Evolutionary conservation across 2,329 filamentous ascomycete genomes (phyloP).

Genomic region (Aschersonia sp.): DNA sequence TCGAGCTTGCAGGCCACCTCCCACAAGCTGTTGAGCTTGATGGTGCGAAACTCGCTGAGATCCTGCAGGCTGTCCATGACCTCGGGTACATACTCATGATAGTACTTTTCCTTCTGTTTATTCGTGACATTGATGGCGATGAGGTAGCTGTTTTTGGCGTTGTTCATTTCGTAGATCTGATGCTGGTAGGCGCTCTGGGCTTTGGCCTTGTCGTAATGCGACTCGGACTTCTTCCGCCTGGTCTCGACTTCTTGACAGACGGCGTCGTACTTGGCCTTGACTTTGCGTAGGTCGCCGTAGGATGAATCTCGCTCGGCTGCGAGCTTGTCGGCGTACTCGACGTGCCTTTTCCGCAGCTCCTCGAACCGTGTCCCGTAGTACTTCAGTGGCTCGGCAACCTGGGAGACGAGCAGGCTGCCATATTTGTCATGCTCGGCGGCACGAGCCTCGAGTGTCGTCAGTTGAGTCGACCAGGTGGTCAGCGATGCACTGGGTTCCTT

Average conservation of each 20-base stretch:
- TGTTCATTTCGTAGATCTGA: constrained; percentile 89
- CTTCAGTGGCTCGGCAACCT: constrained; percentile 79
- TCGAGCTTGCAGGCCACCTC: constrained; percentile 66
- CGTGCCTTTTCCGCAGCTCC: constrained; percentile 81
- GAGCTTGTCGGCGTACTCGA: constrained; percentile 75
- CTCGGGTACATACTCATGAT: constrained; percentile 91
- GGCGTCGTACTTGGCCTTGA: constrained; percentile 83
- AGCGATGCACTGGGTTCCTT: constrained; percentile 56
- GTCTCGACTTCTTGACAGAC: constrained; percentile 91
- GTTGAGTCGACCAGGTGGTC: constrained; percentile 91
- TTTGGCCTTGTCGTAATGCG: constrained; percentile 86
- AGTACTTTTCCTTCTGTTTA: constrained; percentile 94
- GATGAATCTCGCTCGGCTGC: constrained; percentile 77
- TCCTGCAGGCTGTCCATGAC: constrained; percentile 88
- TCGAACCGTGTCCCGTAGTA: constrained; percentile 63
- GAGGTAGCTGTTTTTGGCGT: constrained; percentile 94
- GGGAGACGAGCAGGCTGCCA: constrained; percentile 59
- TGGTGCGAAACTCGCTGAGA: constrained; percentile 74
- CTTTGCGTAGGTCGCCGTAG: constrained; percentile 76
- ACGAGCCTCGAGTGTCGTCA: constrained; percentile 75
- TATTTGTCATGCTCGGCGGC: constrained; percentile 83
- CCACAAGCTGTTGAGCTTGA: constrained; percentile 79
- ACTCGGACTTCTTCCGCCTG: constrained; percentile 86
- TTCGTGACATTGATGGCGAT: constrained; percentile 95
- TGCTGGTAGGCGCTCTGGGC: constrained; percentile 85